Conservation (phyloP, 2,329 filamentous ascomycete species). For the Tricladium varicosporioides region DNA sequence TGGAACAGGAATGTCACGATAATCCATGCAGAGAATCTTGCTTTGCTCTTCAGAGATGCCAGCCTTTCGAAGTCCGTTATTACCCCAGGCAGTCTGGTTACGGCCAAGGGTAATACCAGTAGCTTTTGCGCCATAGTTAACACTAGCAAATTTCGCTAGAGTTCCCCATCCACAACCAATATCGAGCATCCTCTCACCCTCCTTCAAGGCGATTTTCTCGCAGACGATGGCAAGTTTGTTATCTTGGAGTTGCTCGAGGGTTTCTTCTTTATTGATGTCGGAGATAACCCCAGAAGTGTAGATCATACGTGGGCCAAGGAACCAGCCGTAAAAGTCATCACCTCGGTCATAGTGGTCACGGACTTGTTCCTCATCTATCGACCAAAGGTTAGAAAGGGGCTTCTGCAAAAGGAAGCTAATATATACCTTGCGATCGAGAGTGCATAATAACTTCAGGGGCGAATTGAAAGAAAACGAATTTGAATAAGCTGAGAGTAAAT, state of each 20-base stretch:
- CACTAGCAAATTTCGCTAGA: conserved; percentile 86
- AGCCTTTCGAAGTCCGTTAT: conserved; percentile 78
- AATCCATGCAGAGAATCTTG: conserved; percentile 92
- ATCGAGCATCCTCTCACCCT: conserved; percentile 81
- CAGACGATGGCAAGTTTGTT: conserved; percentile 96
- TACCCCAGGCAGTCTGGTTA: conserved; percentile 97
- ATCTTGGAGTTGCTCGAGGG: conserved; percentile 92
- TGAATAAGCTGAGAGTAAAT: conserved; percentile 83
- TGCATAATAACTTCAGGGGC: conserved; percentile 91
- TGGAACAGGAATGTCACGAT: conserved; percentile 85
- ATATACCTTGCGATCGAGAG: conserved; percentile 77
- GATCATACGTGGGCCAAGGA: conserved; percentile 97
- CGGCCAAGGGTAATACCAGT: conserved; percentile 91
- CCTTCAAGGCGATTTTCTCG: conserved; percentile 86
- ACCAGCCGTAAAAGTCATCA: conserved; percentile 98
- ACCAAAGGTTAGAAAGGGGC: conserved; percentile 29
- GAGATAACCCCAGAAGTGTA: conserved; percentile 95
- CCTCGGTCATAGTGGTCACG: conserved; percentile 97
- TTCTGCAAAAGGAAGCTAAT: neutral
- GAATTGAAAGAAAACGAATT: conserved; percentile 84
- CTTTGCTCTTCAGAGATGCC: conserved; percentile 86
- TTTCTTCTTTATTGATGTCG: conserved; percentile 83
- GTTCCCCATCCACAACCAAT: conserved; percentile 99
- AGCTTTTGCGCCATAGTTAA: conserved; percentile 80
- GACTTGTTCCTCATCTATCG: conserved; percentile 89